These are phyloP conservation scores for Rhizopogon rudus DNA, from an alignment of 768 basidiomycete genomes.

Conservation along the genomic window DNA sequence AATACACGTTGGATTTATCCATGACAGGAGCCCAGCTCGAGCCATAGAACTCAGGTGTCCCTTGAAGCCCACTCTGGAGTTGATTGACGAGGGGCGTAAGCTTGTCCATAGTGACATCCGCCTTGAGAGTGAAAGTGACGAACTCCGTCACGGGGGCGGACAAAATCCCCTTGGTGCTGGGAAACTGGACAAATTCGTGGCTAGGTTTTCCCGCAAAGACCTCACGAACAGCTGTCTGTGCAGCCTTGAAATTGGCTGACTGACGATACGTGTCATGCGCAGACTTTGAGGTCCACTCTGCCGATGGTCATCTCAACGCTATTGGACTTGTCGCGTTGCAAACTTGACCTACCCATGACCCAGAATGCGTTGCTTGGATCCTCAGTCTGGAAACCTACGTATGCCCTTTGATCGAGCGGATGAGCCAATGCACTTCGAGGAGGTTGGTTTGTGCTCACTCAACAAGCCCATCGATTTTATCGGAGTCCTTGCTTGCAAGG, in stretches of 20 bases:
- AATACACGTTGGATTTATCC: constrained; percentile 13
- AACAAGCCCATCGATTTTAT: constrained; percentile 13
- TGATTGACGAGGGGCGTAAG: constrained; percentile 17
- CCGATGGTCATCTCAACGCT: background rate
- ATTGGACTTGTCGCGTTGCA: constrained; percentile 3
- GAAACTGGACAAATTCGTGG: constrained; percentile 16
- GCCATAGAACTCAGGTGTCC: constrained; percentile 21
- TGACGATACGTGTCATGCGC: constrained; percentile 12
- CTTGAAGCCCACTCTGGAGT: constrained; percentile 15
- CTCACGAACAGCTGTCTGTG: constrained; percentile 3
- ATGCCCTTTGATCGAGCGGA: constrained; percentile 16
- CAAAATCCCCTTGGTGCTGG: constrained; percentile 13
- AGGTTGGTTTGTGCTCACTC: constrained; percentile 10
- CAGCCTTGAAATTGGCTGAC: constrained; percentile 2
- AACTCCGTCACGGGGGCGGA: constrained; percentile 27
- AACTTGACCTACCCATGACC: constrained; percentile 13
- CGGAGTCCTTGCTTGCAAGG: constrained; percentile 3
- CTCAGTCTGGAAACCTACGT: constrained; percentile 24
- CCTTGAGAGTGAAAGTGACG: constrained; percentile 27
- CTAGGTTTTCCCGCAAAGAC: constrained; percentile 16
- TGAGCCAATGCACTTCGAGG: background rate
- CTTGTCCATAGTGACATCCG: constrained; percentile 13
- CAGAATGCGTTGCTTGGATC: constrained; percentile 21
- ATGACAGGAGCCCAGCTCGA: constrained; percentile 23
- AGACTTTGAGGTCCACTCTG: constrained; percentile 23